Percentiles rank a stretch among this genome's conserved stretches.
These are phyloP conservation scores for Paspalum vaginatum DNA, from an alignment of 176 grass and related monocot species.

Conservation along the genomic window DNA sequence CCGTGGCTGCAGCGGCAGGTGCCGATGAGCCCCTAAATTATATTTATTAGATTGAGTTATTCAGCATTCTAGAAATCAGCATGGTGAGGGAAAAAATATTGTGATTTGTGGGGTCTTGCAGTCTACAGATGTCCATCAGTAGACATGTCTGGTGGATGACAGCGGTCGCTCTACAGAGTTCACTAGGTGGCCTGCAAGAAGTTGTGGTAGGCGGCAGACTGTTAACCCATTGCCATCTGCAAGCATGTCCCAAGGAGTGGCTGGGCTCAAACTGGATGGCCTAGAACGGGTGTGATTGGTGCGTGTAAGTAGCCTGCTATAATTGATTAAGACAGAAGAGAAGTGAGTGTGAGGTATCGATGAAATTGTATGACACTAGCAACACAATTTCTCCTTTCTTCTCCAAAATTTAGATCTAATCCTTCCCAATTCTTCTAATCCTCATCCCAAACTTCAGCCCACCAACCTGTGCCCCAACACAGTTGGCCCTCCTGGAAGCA, in stretches of 20 bases:
- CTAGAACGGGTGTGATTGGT: not conserved
- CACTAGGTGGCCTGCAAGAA: not conserved
- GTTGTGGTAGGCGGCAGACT: not conserved
- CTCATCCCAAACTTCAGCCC: not conserved
- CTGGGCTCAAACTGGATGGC: not conserved
- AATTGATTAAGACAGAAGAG: not conserved
- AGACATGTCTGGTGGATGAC: not conserved
- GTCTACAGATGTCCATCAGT: not conserved
- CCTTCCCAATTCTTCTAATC: not conserved
- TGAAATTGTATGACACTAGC: not conserved
- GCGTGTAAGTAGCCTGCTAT: not conserved
- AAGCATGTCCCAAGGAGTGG: not conserved
- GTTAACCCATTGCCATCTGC: not conserved
- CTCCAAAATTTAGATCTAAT: not conserved
- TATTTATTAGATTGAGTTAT: not conserved
- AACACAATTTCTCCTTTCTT: not conserved
- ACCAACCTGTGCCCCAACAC: not conserved
- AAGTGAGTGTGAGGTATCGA: not conserved
- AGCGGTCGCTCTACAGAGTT: not conserved
- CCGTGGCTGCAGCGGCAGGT: no score
- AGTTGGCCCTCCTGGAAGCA: not conserved
- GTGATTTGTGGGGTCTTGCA: not conserved
- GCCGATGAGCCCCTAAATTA: not conserved
- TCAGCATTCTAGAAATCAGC: not conserved
- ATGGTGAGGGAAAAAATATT: conserved; percentile 8